phyloP scores from a whole-genome alignment of 2,329 filamentous ascomycete species.

The Leptoxyphium fumago region DNA sequence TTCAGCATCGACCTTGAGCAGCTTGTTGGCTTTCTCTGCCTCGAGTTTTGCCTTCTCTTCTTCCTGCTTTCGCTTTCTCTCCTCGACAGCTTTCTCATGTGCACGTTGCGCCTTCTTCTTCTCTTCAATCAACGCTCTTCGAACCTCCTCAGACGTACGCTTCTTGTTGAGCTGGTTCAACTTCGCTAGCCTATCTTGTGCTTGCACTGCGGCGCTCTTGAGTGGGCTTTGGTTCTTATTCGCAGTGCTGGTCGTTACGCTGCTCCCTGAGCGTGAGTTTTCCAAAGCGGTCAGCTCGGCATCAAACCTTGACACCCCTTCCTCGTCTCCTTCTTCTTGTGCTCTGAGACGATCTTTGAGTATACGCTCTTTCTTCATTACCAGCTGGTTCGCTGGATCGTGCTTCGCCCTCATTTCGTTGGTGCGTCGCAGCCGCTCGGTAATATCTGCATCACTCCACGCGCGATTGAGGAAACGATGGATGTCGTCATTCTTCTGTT shows the following conservation, averaged over 20 bases:
- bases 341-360: slow-evolving; percentile 53
- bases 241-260: slow-evolving; percentile 30
- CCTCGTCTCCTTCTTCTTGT: slow-evolving; percentile 46
- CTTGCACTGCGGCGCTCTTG: slow-evolving; percentile 28
- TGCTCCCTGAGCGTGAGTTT: slow-evolving; percentile 37
- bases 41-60: slow-evolving; percentile 1
- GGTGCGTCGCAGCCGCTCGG: slow-evolving; percentile 60
- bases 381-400: slow-evolving; percentile 40
- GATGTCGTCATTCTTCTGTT: slow-evolving; percentile 65
- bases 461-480: slow-evolving; percentile 61
- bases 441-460: slow-evolving; percentile 74
- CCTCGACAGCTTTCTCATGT: slow-evolving; percentile 42
- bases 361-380: slow-evolving; percentile 53
- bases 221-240: slow-evolving; percentile 2
- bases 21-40: slow-evolving; percentile 11
- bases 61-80: slow-evolving; percentile 30
- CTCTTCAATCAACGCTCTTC: slow-evolving; percentile 77
- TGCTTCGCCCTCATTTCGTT: slow-evolving; percentile 46
- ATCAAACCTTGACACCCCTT: slow-evolving; percentile 34
- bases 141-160: slow-evolving; percentile 76
- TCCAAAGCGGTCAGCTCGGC: slow-evolving; percentile 40
- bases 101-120: slow-evolving; percentile 23
- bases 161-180: slow-evolving; percentile 76
- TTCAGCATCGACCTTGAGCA: slow-evolving; percentile 11
- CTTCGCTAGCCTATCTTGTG: slow-evolving; percentile 65